Conservation (phyloP, 1,284 basidiomycete species). For the Agaricales sp. region DNA sequence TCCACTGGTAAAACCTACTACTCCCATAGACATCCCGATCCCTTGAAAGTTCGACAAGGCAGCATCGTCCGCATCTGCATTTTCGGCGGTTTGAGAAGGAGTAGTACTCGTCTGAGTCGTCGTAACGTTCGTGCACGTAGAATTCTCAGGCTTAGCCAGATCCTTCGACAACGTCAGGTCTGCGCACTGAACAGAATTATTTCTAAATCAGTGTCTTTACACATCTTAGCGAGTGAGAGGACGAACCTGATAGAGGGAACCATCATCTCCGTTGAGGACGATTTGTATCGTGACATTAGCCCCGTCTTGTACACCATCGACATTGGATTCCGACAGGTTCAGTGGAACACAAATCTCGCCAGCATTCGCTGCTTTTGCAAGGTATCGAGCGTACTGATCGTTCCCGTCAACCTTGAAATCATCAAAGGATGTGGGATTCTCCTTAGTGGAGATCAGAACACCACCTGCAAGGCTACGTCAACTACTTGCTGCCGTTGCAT, state of each 20-base stretch:
- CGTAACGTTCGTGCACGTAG: slow-evolving; percentile 32
- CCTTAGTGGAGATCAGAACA: slow-evolving; percentile 29
- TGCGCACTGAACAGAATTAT: slow-evolving; percentile 27
- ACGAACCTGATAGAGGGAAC: slow-evolving; percentile 39
- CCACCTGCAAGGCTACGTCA: no score
- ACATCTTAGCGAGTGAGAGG: no score
- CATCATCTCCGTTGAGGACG: slow-evolving; percentile 41
- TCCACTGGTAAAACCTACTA: background rate
- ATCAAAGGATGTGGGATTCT: slow-evolving; percentile 40
- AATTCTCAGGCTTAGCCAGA: slow-evolving; percentile 27
- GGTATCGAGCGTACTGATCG: slow-evolving; percentile 27
- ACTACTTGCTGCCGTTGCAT: no score
- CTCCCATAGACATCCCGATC: background rate
- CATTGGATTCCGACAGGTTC: slow-evolving; percentile 30
- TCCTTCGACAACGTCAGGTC: slow-evolving; percentile 38
- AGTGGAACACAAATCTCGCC: slow-evolving; percentile 46
- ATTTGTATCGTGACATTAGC: slow-evolving; percentile 39
- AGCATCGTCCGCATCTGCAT: slow-evolving; percentile 1
- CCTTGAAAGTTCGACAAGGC: background rate
- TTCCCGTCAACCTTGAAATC: slow-evolving; percentile 36
- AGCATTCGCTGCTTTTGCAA: slow-evolving; percentile 28
- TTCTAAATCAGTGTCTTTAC: background rate
- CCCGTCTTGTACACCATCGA: slow-evolving; percentile 35
- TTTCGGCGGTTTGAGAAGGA: background rate
- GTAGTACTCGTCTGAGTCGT: background rate